Evolutionary conservation across 2,329 filamentous ascomycete species (phyloP).

Genomic region (Berkeleyomyces basicola): DNA sequence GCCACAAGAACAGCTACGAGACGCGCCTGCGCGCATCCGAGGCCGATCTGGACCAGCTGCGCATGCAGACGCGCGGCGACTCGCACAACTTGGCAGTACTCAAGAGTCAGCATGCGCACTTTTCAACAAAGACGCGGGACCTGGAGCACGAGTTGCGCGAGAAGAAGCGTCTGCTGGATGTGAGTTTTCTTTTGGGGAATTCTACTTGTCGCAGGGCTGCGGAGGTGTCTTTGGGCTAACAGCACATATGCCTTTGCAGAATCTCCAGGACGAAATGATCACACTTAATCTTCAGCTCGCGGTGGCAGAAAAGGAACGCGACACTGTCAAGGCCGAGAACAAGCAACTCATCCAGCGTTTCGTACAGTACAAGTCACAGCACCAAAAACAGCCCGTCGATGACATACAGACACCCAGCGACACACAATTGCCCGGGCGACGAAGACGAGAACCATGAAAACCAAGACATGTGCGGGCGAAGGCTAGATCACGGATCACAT

Average conservation of each 20-base stretch:
- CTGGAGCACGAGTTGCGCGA: slow-evolving; percentile 70
- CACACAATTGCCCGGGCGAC: slow-evolving; percentile 34
- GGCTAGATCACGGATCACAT: not conserved
- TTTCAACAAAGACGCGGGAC: slow-evolving; percentile 56
- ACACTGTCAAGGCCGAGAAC: slow-evolving; percentile 65
- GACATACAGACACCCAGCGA: not conserved
- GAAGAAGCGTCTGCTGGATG: slow-evolving; percentile 70
- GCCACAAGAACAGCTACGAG: slow-evolving; percentile 53
- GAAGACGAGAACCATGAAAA: slow-evolving; percentile 35
- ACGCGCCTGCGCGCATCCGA: slow-evolving; percentile 44
- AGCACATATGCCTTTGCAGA: slow-evolving; percentile 23
- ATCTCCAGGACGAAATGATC: slow-evolving; percentile 86
- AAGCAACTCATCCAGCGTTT: slow-evolving; percentile 77
- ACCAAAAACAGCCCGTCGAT: slow-evolving; percentile 45
- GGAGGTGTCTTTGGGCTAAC: not conserved
- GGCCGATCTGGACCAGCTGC: slow-evolving; percentile 47
- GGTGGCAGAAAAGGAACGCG: slow-evolving; percentile 60
- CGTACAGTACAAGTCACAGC: slow-evolving; percentile 74
- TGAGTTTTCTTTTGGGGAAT: slow-evolving; percentile 19
- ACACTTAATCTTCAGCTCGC: slow-evolving; percentile 76
- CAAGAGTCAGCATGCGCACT: slow-evolving; percentile 40
- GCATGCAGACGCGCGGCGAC: slow-evolving; percentile 42
- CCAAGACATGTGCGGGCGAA: slow-evolving; percentile 19
- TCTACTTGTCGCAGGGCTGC: not conserved
- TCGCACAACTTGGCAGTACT: slow-evolving; percentile 43